A percentile compares a stretch with the other conserved stretches of the same genome.
Conservation (phyloP, 2,329 filamentous ascomycete species). For the Leptosphaerulina australis region DNA sequence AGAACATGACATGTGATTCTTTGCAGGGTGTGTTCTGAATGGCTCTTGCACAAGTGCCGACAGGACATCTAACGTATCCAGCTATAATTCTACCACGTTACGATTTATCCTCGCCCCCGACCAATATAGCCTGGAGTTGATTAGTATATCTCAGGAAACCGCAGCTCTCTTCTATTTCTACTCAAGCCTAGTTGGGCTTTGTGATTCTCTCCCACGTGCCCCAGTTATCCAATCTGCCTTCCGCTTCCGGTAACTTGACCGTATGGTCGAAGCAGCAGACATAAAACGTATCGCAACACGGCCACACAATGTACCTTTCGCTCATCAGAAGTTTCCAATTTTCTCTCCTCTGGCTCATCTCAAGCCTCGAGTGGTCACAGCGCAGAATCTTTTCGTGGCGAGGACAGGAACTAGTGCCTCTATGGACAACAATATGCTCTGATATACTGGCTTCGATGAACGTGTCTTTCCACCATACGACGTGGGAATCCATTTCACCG, state of each 20-base stretch:
- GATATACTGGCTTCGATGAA: conserved; percentile 8
- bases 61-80: no score
- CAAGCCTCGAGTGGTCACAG: no score
- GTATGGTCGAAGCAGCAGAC: conserved; percentile 15
- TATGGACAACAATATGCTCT: background rate
- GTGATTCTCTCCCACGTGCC: conserved; percentile 1
- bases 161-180: background rate
- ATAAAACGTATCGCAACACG: background rate
- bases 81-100: no score
- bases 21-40: background rate
- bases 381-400: no score
- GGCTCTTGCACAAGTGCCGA: no score
- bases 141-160: background rate
- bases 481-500: no score
- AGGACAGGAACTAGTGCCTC: background rate
- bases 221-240: conserved; percentile 1
- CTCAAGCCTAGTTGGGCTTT: background rate
- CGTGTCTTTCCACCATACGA: conserved; percentile 28
- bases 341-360: no score
- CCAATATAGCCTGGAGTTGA: background rate
- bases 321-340: conserved; percentile 12
- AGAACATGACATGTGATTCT: background rate
- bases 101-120: background rate
- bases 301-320: conserved; percentile 6
- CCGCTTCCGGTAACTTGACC: background rate